Conservation (phyloP, 306 rosid species). For the Casuarina equisetifolia region DNA sequence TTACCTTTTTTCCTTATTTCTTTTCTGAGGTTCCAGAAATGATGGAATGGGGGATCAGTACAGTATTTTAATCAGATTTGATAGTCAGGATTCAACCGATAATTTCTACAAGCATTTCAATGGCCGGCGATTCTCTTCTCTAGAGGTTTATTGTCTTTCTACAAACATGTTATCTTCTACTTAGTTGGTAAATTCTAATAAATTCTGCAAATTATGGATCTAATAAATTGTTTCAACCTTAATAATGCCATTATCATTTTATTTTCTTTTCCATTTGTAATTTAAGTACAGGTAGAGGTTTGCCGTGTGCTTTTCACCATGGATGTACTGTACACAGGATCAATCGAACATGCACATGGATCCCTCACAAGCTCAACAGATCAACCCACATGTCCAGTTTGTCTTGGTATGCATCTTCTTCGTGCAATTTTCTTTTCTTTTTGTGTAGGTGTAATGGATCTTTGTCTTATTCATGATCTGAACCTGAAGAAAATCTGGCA, state of each 20-base stretch:
- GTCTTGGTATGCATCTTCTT: constrained; percentile 58
- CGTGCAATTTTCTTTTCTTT: neutral
- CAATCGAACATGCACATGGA: constrained; percentile 79
- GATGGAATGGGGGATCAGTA: constrained; percentile 81
- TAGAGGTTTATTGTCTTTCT: constrained; percentile 54
- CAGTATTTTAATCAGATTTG: constrained; percentile 78
- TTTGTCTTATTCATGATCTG: neutral
- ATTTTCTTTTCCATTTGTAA: neutral
- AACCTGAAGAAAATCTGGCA: neutral
- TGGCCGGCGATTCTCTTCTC: constrained; percentile 71
- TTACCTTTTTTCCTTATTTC: neutral
- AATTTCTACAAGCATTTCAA: constrained; percentile 74
- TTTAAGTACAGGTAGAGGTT: constrained; percentile 56
- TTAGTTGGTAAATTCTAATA: neutral
- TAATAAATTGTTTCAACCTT: neutral
- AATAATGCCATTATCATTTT: neutral
- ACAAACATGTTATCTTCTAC: neutral
- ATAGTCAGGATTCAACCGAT: constrained; percentile 68
- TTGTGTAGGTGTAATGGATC: neutral
- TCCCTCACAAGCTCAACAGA: constrained; percentile 69
- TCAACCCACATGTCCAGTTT: constrained; percentile 90
- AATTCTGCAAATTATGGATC: neutral
- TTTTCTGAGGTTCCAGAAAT: constrained; percentile 41
- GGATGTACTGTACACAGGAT: constrained; percentile 89
- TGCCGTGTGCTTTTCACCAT: constrained; percentile 74